Conservation (phyloP, 768 basidiomycete species). For the Serendipita indica region DNA sequence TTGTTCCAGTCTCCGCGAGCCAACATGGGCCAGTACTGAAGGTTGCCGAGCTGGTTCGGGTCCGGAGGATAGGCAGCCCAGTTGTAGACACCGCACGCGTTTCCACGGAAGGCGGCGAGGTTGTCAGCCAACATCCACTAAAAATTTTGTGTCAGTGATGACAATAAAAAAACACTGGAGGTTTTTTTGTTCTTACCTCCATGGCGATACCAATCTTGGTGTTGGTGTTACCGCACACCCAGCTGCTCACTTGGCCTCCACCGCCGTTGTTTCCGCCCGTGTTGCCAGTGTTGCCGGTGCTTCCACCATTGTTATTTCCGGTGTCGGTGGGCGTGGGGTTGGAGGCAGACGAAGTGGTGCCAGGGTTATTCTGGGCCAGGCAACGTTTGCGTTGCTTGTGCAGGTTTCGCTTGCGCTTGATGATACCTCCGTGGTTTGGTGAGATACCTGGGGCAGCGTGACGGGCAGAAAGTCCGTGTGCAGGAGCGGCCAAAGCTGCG, state of each 20-base stretch:
- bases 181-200: too few relatives aligned
- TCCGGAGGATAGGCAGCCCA: neutral
- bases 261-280: neutral
- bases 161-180: too few relatives aligned
- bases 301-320: neutral
- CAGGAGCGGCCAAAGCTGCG: neutral
- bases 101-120: too few relatives aligned
- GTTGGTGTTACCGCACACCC: too few relatives aligned
- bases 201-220: neutral
- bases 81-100: neutral
- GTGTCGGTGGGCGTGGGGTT: neutral
- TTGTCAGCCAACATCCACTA: too few relatives aligned
- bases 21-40: neutral
- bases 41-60: neutral
- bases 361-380: neutral
- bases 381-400: constrained; percentile 4
- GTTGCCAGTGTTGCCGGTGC: neutral
- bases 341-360: neutral
- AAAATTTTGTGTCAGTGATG: too few relatives aligned
- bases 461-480: neutral
- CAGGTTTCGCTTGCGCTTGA: neutral
- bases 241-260: neutral
- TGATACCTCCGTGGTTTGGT: neutral
- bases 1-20: neutral
- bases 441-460: neutral